Evolutionary conservation across 371 early-diverging fungal species (phyloP), one percentile per base, ranked within the genome.

Genomic region (Lichtheimia hyalospora): DNA sequence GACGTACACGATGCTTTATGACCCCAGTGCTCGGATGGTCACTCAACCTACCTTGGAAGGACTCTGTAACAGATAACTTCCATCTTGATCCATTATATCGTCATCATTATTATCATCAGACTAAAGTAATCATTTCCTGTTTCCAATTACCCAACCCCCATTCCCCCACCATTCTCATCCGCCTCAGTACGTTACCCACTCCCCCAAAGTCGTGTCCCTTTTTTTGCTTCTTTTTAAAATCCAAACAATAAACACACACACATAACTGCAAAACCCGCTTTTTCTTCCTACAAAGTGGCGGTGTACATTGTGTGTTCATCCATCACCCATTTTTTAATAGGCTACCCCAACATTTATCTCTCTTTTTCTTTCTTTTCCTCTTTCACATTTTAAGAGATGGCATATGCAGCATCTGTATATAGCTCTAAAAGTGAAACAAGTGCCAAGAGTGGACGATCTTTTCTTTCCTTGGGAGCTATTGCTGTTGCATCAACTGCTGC

Each of bases 401-500:
- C 61, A 42, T 75, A 79, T 64, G 70, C 79, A 18, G 61, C 76
- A 0, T 79, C 79, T 0, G 62, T 75, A 25, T 72, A 71, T 34
- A 79, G 79, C 42, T 68, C 71, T 58, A 79, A 75, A 54, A 79
- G 79, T 52, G 58, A 71, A 12, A 68, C 63, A 1, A 79, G 79
- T 43, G 70, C 75, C 40, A 78, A 73, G 51, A 78, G 78, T 43
- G 68, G 63, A 2, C 70, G 70, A 43, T 75, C 76, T 7, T 75
- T 68, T 55, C 46, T 75, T 28, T 79, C 79, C 4, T 40, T 79
- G 10, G 34, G 34, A 34, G 34, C 34, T 34, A 34, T 34, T 10
- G 34, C 34, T 34, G 34, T 34, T 21, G 62, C 61, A 15, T 56
- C 61, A 59, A 34, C 34, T 8, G 10, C 34, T 34, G 53, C 49